Evolutionary conservation across 1,284 basidiomycete species (phyloP), one percentile per base, ranked within the genome.

Genomic region (Sutorius eximius): DNA sequence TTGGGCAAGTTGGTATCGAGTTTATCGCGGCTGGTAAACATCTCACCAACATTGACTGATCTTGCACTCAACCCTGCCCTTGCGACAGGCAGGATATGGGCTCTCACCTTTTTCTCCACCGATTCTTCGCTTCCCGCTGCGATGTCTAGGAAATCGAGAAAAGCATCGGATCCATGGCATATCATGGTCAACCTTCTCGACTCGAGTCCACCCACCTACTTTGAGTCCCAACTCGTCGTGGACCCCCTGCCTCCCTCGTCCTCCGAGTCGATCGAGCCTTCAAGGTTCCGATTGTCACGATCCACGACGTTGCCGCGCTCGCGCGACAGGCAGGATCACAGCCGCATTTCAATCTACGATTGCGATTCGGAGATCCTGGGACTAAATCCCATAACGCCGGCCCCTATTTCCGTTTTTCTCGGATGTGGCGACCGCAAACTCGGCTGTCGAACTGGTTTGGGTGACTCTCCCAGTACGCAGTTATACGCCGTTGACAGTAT

Each of bases 11-110:
- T 24, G 62, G 61, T 2, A 62, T 86, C 3, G 85, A 89, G 56
- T 89, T 89, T 56, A 84, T 89, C 47, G 85, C 84, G 2, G 73
- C 82, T 70, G 80, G 69, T 71, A 32, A 49, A 45, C 15, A 20
- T 22, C 2, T 20, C 13, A 1, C 6, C 10, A 7, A 30, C 15
- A 24, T 8, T n/a, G 12, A 8, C 3, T 4, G 29, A 18, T 40
- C 30, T 4, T 13, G 22, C 12, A n/a, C 33, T 47, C 29, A 56
- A 41, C 16, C 13, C 3, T 3, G 13, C 7, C n/a, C 29, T 3
- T 37, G 3, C 22, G 12, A 43, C 20, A 76, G 82, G 87, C 2
- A 58, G 68, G 43, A 70, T 70, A 54, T 71, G 70, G 68, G 58
- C 52, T 36, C 10, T 68, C 15, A 57, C 52, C 3, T 70, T 70